These are phyloP conservation scores for Umbilicus rupestris DNA, from an alignment of 164 flowering plant genomes.

Conservation along the genomic window DNA sequence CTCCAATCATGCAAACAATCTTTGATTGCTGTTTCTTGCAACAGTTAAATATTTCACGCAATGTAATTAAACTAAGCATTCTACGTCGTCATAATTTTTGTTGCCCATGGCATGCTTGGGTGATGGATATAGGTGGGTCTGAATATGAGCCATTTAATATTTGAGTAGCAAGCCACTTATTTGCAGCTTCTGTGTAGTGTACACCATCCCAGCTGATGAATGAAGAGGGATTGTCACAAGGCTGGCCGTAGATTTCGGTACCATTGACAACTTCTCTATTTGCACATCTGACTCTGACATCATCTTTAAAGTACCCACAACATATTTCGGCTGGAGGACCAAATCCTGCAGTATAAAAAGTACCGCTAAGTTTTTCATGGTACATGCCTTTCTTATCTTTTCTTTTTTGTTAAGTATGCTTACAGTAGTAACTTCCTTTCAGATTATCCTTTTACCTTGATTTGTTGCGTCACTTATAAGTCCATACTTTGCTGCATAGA, in stretches of 20 bases:
- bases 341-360: slow-evolving; percentile 9
- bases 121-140: slow-evolving; percentile 6
- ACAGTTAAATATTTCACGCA: background rate
- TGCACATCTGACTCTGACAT: slow-evolving; percentile 5
- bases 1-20: slow-evolving; percentile 1
- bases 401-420: background rate
- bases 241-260: slow-evolving; percentile 6
- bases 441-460: slow-evolving; percentile 1
- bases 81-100: background rate
- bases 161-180: slow-evolving; percentile 7
- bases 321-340: slow-evolving; percentile 5
- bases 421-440: background rate
- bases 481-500: slow-evolving; percentile 10
- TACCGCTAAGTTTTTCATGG: background rate
- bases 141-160: slow-evolving; percentile 8
- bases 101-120: slow-evolving; percentile 6
- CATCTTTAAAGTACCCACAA: slow-evolving; percentile 7
- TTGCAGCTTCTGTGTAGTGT: slow-evolving; percentile 16
- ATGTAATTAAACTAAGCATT: background rate
- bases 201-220: slow-evolving; percentile 15
- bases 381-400: background rate
- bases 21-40: background rate
- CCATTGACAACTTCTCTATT: slow-evolving; percentile 3
- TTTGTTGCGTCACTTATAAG: slow-evolving; percentile 4
- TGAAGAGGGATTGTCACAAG: slow-evolving; percentile 9